These are phyloP conservation scores for Fusarium papillatum DNA, from an alignment of 2,329 filamentous ascomycete species.

Conservation along the genomic window DNA sequence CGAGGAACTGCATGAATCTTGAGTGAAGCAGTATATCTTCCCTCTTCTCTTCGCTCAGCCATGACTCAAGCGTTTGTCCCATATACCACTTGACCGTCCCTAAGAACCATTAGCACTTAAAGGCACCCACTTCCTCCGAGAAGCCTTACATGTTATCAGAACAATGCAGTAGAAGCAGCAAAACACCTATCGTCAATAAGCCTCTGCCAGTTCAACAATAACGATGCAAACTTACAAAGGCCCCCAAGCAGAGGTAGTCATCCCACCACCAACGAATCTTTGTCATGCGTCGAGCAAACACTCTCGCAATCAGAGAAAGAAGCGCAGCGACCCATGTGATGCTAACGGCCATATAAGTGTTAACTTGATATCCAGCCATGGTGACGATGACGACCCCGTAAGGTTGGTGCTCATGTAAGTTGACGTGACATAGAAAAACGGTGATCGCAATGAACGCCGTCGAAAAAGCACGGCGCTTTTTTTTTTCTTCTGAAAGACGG, in stretches of 20 bases:
- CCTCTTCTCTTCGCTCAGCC: slow-evolving; percentile 11
- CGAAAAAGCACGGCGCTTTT: background rate
- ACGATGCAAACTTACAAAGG: slow-evolving; percentile 35
- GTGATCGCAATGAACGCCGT: background rate
- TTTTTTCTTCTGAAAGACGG: background rate
- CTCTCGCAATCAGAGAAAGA: slow-evolving; percentile 33
- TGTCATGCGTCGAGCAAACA: slow-evolving; percentile 39
- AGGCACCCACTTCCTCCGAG: rapidly evolving
- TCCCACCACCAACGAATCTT: slow-evolving; percentile 43
- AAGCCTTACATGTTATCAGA: slow-evolving; percentile 32
- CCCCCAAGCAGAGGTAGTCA: slow-evolving; percentile 38
- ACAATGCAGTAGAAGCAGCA: slow-evolving; percentile 29
- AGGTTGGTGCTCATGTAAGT: background rate
- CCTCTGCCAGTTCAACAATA: rapidly evolving
- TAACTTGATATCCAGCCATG: slow-evolving; percentile 34
- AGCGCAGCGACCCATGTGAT: slow-evolving; percentile 40
- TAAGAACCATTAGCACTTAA: slow-evolving; percentile 10
- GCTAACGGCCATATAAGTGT: slow-evolving; percentile 29
- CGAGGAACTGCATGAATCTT: slow-evolving; percentile 31
- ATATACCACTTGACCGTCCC: slow-evolving; percentile 35
- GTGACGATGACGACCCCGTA: slow-evolving; percentile 6
- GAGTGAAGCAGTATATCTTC: slow-evolving; percentile 31
- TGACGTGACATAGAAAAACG: slow-evolving; percentile 3
- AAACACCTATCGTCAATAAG: slow-evolving; percentile 32
- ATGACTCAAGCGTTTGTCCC: slow-evolving; percentile 29